Percentiles rank a stretch among this genome's conserved stretches.
These are phyloP conservation scores for Melaleuca quinquenervia DNA, from an alignment of 345 rosid genomes.

Conservation along the genomic window DNA sequence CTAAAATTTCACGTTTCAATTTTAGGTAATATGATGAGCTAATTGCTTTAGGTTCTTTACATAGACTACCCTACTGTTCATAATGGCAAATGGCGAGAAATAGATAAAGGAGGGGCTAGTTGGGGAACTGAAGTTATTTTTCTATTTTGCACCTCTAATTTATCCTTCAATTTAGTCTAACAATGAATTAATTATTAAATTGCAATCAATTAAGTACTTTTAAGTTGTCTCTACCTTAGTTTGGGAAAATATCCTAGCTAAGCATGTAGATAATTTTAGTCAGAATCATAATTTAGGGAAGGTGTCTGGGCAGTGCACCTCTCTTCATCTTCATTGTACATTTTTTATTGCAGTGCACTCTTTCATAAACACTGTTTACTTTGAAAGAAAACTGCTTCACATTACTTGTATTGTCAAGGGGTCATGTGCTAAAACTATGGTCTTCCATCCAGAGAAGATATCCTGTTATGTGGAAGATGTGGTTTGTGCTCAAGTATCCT, in stretches of 20 bases:
- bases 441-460: neutral
- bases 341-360: neutral
- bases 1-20: neutral
- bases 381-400: neutral
- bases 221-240: neutral
- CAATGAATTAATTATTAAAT: neutral
- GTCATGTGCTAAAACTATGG: neutral
- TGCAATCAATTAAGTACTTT: neutral
- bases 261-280: neutral
- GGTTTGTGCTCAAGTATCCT: neutral
- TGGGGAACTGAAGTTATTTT: neutral
- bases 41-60: neutral
- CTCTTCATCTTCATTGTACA: neutral
- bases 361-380: neutral
- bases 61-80: neutral
- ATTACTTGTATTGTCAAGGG: neutral
- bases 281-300: neutral
- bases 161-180: neutral
- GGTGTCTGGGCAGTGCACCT: neutral
- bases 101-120: neutral
- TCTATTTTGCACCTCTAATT: neutral
- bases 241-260: neutral
- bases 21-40: neutral
- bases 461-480: neutral
- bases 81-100: neutral